Evolutionary conservation across 176 grass and related monocot genomes (phyloP).

Genomic region (Ananas comosus): DNA sequence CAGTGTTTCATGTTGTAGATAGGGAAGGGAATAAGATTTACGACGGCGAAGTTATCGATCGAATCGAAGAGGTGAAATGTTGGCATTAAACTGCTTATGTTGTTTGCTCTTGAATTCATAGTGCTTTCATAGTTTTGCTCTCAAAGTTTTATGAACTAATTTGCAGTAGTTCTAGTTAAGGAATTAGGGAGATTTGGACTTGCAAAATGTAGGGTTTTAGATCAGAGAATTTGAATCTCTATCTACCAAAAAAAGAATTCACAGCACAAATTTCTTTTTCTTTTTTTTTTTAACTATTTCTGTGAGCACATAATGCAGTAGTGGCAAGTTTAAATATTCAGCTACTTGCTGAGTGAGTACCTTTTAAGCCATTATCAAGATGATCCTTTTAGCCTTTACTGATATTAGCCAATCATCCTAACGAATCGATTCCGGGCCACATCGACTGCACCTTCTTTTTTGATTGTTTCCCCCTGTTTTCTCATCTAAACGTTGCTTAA

Average conservation of each 20-base stretch:
- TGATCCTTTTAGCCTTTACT: background rate
- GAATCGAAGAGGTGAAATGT: conserved; percentile 60
- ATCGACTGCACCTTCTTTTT: too few relatives aligned
- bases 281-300: too few relatives aligned
- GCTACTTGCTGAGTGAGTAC: too few relatives aligned
- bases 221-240: background rate
- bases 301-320: too few relatives aligned
- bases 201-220: background rate
- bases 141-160: background rate
- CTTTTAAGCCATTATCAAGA: background rate
- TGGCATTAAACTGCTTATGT: background rate
- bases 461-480: too few relatives aligned
- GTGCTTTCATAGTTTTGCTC: background rate
- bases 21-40: conserved; percentile 76
- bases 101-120: background rate
- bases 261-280: too few relatives aligned
- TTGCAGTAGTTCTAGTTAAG: background rate
- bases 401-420: background rate
- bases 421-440: background rate
- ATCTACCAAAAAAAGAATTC: too few relatives aligned
- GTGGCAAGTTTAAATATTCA: too few relatives aligned
- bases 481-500: background rate
- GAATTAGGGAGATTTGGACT: background rate
- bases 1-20: conserved; percentile 99
- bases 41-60: conserved; percentile 57